Percentiles rank a stretch among this genome's conserved stretches.
These are phyloP conservation scores for Breviolum minutum DNA, from an alignment of 73 alveolate species.

Conservation along the genomic window DNA sequence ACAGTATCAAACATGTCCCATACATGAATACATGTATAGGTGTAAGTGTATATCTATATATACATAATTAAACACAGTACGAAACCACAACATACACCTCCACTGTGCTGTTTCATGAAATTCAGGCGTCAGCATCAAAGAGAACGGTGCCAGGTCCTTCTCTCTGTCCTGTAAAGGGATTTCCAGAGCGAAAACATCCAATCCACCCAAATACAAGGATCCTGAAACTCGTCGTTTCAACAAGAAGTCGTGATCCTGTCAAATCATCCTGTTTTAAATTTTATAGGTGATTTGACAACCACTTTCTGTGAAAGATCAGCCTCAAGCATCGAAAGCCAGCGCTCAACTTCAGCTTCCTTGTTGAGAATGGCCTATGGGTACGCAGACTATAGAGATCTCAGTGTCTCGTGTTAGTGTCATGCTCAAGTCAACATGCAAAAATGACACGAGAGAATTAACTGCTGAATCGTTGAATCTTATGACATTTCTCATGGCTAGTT, in stretches of 20 bases:
- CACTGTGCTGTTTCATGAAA: no score
- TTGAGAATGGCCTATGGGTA: conserved; percentile 31
- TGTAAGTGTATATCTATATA: no score
- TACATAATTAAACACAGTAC: no score
- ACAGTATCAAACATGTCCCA: not conserved
- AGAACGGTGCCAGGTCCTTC: conserved; percentile 74
- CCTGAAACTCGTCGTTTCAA: no score
- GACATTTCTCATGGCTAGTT: no score
- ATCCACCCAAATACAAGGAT: not conserved
- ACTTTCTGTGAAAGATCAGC: not conserved
- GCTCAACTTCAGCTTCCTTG: conserved; percentile 50
- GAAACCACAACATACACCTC: no score
- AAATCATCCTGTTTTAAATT: no score
- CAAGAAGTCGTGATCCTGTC: no score
- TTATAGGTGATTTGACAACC: no score
- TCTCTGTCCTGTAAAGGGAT: conserved; percentile 9
- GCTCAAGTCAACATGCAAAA: not conserved
- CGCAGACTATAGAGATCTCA: not conserved
- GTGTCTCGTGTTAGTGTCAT: not conserved
- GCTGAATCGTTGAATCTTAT: no score
- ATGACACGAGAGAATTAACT: no score
- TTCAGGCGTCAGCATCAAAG: conserved; percentile 20
- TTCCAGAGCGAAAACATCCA: not conserved
- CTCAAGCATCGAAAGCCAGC: conserved; percentile 36
- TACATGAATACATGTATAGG: no score